Percentiles rank a stretch among this genome's conserved stretches.
These are phyloP conservation scores for Parietaria judaica DNA, from an alignment of 306 rosid genomes.

Conservation along the genomic window DNA sequence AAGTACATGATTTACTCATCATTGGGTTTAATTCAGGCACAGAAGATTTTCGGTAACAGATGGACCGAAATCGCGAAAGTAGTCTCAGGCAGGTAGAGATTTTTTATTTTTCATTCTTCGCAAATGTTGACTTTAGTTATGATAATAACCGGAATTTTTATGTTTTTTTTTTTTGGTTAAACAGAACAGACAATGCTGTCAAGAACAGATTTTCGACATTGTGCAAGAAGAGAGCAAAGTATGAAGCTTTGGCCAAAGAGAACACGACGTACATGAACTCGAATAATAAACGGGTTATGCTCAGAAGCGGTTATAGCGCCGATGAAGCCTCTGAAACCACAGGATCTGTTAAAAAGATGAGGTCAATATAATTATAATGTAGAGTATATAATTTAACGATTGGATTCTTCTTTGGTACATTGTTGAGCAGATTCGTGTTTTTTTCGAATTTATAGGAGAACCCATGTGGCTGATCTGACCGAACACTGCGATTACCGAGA, in stretches of 20 bases:
- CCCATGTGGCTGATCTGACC: slow-evolving; percentile 49
- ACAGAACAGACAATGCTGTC: slow-evolving; percentile 99
- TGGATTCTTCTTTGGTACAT: no score
- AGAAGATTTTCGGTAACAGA: slow-evolving; percentile 86
- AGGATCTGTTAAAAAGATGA: slow-evolving; percentile 48
- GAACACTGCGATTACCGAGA: slow-evolving; percentile 46
- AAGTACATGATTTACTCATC: slow-evolving; percentile 12
- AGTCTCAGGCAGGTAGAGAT: slow-evolving; percentile 95
- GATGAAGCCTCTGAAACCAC: slow-evolving; percentile 45
- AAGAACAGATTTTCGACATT: slow-evolving; percentile 91
- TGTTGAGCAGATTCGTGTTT: background rate
- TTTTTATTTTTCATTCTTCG: slow-evolving; percentile 6
- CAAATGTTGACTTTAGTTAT: background rate
- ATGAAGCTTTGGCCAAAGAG: slow-evolving; percentile 87
- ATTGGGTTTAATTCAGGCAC: slow-evolving; percentile 63
- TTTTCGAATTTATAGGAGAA: slow-evolving; percentile 37
- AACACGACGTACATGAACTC: slow-evolving; percentile 51
- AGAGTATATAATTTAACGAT: no score
- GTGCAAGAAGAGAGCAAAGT: slow-evolving; percentile 98
- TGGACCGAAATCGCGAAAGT: slow-evolving; percentile 99
- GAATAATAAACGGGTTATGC: slow-evolving; percentile 57
- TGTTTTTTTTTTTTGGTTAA: background rate
- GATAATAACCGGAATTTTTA: background rate
- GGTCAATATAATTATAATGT: slow-evolving; percentile 41
- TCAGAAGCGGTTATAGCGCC: slow-evolving; percentile 38